Base-by-base conservation (phyloP, 805 yeast genomes). In the Nakazawaea sp. region DNA sequence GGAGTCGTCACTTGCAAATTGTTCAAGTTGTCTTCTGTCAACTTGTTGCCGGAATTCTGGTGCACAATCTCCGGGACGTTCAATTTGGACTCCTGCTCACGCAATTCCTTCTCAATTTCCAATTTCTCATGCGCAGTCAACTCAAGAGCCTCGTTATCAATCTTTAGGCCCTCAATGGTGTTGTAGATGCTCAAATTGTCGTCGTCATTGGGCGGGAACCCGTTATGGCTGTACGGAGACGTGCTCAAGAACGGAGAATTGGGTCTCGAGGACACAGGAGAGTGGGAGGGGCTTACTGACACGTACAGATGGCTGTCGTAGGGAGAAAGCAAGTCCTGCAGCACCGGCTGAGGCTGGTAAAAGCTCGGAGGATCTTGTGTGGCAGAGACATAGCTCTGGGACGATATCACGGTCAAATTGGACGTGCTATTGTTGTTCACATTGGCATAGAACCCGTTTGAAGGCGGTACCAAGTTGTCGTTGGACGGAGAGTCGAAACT, bases 1-100 rank as follows among this genome's bases (percentile, higher is more conserved):
- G 52, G 39, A 7, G 43, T 30, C 7, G 37, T 21, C 5, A 13
- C 23, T 31, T 28, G 34, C 20, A 25, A 26, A 20, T 30, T 35
- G 7, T 35, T 24, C 34, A 35, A 35, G 25, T 35, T 35, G 28
- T 10, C 28, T 26, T 26, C 28, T 6, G 16, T 26, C 28, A 26
- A 13, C 16, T 26, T 26, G n/a, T 26, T 15, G 25, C 11, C 25
- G 11, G 19, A 30, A 24, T 18, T 19, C 17, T 8, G 21, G 10
- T 23, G 32, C 12, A 35, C 33, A 10, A 35, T 28, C 25, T 35
- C 27, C 4, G 29, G 38, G 10, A 35, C 30, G 11, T 29, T 20
- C 13, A 18, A 25, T 7, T 18, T 20, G 4, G 24, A 18, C 11
- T 35, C 32, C 23, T 23, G 34, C 6, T 35, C 19, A 2, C 17